Conservation (phyloP, 2,329 filamentous ascomycete genomes). For the Botrytis hyacinthi region DNA sequence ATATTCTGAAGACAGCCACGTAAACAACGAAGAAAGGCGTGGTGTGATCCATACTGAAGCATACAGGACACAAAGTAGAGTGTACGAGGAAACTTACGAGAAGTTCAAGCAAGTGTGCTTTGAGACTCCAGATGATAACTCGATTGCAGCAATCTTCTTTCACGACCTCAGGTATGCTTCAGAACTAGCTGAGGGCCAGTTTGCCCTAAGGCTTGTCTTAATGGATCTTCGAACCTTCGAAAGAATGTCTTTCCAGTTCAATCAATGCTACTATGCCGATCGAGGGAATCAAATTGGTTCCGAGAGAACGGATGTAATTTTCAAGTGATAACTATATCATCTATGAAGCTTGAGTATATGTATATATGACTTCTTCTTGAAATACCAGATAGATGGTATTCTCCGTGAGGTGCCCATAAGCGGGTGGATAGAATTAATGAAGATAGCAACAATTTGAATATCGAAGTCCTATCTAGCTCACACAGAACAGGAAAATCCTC, state of each 20-base stretch:
- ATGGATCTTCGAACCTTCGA: background rate
- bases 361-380: background rate
- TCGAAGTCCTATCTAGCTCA: background rate
- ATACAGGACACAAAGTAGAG: background rate
- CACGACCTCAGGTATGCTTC: too few species aligned
- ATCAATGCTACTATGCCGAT: background rate
- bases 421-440: background rate
- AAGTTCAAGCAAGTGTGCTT: background rate
- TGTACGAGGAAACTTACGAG: background rate
- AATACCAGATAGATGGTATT: background rate
- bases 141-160: background rate
- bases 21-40: background rate
- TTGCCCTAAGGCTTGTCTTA: too few species aligned
- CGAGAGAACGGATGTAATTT: background rate
- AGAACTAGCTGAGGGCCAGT: background rate
- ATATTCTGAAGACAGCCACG: accelerated
- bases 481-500: background rate
- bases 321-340: background rate
- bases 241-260: background rate
- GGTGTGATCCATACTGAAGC: background rate
- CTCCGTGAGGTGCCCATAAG: background rate
- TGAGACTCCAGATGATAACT: background rate
- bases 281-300: background rate
- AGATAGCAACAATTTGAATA: background rate
- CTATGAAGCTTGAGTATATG: background rate